Conservation (phyloP, 352 stramenopile genomes). For the Pilasporangium apinafurcum region DNA sequence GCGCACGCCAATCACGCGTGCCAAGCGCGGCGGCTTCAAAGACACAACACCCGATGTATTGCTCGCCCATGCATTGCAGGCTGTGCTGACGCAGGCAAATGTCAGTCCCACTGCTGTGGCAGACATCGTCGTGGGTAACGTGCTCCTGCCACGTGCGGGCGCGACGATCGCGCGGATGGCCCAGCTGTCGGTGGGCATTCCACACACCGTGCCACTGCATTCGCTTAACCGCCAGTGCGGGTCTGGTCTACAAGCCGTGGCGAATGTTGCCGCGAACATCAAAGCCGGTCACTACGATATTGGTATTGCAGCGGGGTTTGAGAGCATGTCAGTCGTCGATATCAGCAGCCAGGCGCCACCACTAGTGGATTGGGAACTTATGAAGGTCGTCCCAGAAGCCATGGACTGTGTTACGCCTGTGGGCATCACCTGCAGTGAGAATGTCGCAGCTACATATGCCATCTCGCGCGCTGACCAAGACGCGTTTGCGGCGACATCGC, state of each 20-base stretch:
- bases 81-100: conserved; percentile 78
- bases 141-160: conserved; percentile 69
- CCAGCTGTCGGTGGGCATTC: conserved; percentile 70
- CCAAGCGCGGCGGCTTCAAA: conserved; percentile 86
- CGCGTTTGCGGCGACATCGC: conserved; percentile 61
- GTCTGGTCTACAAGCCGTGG: conserved; percentile 82
- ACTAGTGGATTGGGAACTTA: conserved; percentile 52
- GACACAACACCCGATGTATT: conserved; percentile 89
- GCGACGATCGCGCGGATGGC: conserved; percentile 77
- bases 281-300: conserved; percentile 84
- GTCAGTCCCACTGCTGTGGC: conserved; percentile 72
- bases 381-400: conserved; percentile 44
- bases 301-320: conserved; percentile 78
- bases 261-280: conserved; percentile 69
- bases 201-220: conserved; percentile 66
- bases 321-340: conserved; percentile 76
- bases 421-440: conserved; percentile 85
- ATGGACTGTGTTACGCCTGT: conserved; percentile 84
- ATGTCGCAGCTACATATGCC: conserved; percentile 73
- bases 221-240: conserved; percentile 85
- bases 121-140: conserved; percentile 84
- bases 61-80: conserved; percentile 74
- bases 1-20: conserved; percentile 85
- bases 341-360: conserved; percentile 50
- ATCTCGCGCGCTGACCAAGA: conserved; percentile 78